Conservation (phyloP, 441 rosid species). For the Croton laevigatus region DNA sequence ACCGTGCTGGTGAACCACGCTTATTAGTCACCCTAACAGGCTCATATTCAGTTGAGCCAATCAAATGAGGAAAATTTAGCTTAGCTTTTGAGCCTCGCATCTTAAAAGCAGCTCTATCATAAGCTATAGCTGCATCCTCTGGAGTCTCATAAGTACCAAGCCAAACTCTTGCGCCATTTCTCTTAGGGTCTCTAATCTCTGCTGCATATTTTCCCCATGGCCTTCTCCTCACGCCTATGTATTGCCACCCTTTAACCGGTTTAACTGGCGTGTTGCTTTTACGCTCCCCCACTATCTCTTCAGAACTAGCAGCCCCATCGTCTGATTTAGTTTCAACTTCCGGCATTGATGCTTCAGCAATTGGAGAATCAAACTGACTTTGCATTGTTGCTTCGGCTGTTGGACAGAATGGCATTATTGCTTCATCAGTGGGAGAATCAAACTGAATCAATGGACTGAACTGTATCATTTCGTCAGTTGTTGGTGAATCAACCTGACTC, state of each 20-base stretch:
- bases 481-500: no score
- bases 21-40: no score
- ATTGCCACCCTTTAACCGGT: conserved; percentile 9
- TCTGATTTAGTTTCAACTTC: not conserved
- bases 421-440: no score
- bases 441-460: no score
- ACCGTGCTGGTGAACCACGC: no score
- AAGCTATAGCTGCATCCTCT: conserved; percentile 55
- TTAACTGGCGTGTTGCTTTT: not conserved
- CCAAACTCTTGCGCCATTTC: conserved; percentile 47
- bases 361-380: no score
- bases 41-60: no score
- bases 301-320: not conserved
- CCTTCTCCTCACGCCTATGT: conserved; percentile 55
- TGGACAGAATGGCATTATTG: no score
- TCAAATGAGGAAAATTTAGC: conserved; percentile 51
- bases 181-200: conserved; percentile 55
- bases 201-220: conserved; percentile 69
- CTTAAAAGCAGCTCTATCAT: conserved; percentile 47
- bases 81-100: conserved; percentile 61
- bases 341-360: not conserved
- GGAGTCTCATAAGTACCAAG: conserved; percentile 53
- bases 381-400: not conserved
- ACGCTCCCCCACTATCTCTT: not conserved
- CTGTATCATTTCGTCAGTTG: no score